These are phyloP conservation scores for Sicyos baderoa DNA, from an alignment of 306 rosid genomes.

Conservation along the genomic window DNA sequence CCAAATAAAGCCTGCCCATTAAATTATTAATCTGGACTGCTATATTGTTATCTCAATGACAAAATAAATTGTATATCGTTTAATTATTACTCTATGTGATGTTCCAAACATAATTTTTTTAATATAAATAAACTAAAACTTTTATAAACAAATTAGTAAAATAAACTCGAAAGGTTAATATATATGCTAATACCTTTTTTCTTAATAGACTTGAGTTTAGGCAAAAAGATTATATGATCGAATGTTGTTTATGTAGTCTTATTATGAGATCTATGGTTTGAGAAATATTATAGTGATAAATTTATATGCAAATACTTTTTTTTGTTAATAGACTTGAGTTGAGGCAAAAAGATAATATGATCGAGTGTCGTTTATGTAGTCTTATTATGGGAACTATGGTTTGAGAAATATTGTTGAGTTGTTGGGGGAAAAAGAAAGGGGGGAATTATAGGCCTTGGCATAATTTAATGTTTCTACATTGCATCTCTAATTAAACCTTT, in stretches of 20 bases:
- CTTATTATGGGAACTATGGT: not conserved
- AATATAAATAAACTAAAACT: not conserved
- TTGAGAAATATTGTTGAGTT: not conserved
- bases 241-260: not conserved
- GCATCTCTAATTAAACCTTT: not conserved
- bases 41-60: not conserved
- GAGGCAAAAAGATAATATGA: not conserved
- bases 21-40: not conserved
- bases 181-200: not conserved
- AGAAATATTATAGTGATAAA: not conserved
- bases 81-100: constrained; percentile 7
- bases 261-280: not conserved
- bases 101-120: not conserved
- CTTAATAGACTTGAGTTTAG: not conserved
- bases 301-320: not conserved
- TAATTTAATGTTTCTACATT: not conserved
- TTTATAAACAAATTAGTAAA: not conserved
- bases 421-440: not conserved
- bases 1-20: not conserved
- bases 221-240: not conserved
- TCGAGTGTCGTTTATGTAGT: not conserved
- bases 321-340: not conserved
- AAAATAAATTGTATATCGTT: not conserved
- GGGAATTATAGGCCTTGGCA: not conserved
- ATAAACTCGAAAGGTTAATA: not conserved